phyloP scores from a whole-genome alignment of 2,329 filamentous ascomycete genomes.

The Fusarium brachygibbosum region DNA sequence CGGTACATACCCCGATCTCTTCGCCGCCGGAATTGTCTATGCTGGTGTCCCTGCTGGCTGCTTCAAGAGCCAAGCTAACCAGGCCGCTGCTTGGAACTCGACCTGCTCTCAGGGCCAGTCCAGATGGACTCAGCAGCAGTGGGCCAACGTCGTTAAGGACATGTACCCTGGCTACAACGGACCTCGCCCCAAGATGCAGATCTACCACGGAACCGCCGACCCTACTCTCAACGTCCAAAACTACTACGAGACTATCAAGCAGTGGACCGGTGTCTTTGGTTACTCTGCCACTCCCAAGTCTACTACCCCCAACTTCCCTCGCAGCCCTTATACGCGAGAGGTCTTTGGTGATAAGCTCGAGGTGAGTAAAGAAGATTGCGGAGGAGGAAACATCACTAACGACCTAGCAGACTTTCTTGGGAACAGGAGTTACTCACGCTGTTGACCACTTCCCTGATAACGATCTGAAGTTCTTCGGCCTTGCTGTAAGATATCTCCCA shows the following conservation, averaged over 20 bases:
- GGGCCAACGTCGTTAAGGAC: conserved; percentile 26
- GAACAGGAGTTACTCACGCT: background rate
- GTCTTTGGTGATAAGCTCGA: conserved; percentile 23
- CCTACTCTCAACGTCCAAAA: conserved; percentile 23
- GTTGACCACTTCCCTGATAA: conserved; percentile 22
- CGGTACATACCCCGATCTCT: conserved; percentile 15
- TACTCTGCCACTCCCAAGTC: conserved; percentile 19
- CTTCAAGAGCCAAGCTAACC: conserved; percentile 19
- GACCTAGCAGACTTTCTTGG: conserved; percentile 7
- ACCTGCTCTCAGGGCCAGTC: conserved; percentile 15
- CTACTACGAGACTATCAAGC: conserved; percentile 26
- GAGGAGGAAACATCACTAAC: background rate
- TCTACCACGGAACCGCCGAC: conserved; percentile 19
- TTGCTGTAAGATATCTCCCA: conserved; percentile 8
- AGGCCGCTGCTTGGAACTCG: conserved; percentile 20
- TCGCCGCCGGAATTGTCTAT: conserved; percentile 20
- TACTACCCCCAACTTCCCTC: conserved; percentile 15
- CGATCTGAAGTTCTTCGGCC: conserved; percentile 21
- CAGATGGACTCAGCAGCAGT: conserved; percentile 8
- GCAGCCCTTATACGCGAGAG: conserved; percentile 20
- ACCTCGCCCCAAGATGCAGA: conserved; percentile 17
- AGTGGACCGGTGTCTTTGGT: conserved; percentile 24
- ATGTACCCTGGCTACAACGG: conserved; percentile 30
- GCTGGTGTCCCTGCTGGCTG: conserved; percentile 21
- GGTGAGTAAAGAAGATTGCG: background rate